Percentiles rank a stretch among this genome's conserved stretches.
phyloP scores from a whole-genome alignment of 306 rosid species.

The Hylodesmum podocarpum region DNA sequence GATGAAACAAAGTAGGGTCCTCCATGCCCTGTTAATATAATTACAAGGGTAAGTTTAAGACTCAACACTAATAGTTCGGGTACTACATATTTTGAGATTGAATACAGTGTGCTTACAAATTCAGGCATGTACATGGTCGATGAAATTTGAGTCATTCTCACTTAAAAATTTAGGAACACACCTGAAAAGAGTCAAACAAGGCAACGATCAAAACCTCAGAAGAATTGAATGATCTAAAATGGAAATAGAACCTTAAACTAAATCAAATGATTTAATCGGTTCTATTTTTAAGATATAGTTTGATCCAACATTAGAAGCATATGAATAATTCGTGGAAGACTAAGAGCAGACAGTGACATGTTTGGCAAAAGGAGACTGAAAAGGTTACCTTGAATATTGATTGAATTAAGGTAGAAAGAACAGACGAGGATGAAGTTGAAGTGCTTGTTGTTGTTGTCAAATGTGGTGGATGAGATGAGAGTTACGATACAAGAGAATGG shows the following conservation, averaged over 20 bases:
- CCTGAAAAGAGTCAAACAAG: constrained; percentile 17
- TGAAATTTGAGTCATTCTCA: constrained; percentile 29
- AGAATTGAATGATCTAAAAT: neutral
- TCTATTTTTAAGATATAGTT: neutral
- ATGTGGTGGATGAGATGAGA: neutral
- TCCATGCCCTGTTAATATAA: constrained; percentile 32
- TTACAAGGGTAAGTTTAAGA: neutral
- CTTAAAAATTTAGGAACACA: neutral
- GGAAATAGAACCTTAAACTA: neutral
- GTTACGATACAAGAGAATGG: neutral
- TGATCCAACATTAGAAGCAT: neutral
- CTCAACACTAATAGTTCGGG: neutral
- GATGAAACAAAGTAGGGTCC: constrained; percentile 27
- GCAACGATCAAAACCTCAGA: neutral
- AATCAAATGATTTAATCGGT: neutral
- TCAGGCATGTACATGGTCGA: constrained; percentile 32
- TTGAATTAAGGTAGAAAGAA: neutral
- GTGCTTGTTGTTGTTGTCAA: neutral
- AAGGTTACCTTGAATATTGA: constrained; percentile 33
- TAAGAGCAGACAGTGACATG: neutral
- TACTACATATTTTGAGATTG: neutral
- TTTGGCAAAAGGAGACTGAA: neutral
- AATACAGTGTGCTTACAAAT: constrained; percentile 21
- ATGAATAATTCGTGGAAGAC: neutral
- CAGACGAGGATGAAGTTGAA: neutral